Evolutionary conservation across 176 grass and related monocot species (phyloP).

Genomic region (Saccharum officinarum): DNA sequence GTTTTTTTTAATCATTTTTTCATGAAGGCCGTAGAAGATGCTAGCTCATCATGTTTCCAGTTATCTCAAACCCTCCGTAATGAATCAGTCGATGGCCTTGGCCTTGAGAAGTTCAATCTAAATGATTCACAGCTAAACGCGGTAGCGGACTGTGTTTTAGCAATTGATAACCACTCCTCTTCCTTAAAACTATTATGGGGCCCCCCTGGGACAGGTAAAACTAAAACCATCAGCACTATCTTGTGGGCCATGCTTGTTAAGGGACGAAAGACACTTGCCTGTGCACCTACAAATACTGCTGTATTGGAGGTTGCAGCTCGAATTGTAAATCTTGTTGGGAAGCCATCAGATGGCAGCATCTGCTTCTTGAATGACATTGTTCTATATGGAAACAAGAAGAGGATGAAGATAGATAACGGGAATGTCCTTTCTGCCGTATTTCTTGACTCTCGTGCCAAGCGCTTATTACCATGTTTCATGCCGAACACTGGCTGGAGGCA

Average conservation of each 20-base stretch:
- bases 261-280: slow-evolving; percentile 34
- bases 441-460: slow-evolving; percentile 13
- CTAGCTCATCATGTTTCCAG: not conserved
- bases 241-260: slow-evolving; percentile 39
- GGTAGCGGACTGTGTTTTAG: slow-evolving; percentile 36
- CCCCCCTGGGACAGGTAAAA: slow-evolving; percentile 60
- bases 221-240: slow-evolving; percentile 50
- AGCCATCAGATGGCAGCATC: slow-evolving; percentile 19
- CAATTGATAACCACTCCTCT: not conserved
- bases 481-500: slow-evolving; percentile 49
- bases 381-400: slow-evolving; percentile 48
- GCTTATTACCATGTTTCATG: slow-evolving; percentile 33
- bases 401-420: slow-evolving; percentile 6
- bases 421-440: slow-evolving; percentile 5
- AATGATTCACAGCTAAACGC: slow-evolving; percentile 52
- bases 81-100: not conserved
- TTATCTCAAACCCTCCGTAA: not conserved
- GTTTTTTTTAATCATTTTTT: not conserved
- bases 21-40: not conserved
- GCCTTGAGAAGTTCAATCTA: slow-evolving; percentile 24
- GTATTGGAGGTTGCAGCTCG: slow-evolving; percentile 44
- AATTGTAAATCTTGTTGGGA: slow-evolving; percentile 25
- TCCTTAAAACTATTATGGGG: slow-evolving; percentile 55
- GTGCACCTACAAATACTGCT: slow-evolving; percentile 61
- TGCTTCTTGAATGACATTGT: slow-evolving; percentile 43